Evolutionary conservation across 139 green algal genomes (phyloP).

Genomic region (Chlorella sp.): DNA sequence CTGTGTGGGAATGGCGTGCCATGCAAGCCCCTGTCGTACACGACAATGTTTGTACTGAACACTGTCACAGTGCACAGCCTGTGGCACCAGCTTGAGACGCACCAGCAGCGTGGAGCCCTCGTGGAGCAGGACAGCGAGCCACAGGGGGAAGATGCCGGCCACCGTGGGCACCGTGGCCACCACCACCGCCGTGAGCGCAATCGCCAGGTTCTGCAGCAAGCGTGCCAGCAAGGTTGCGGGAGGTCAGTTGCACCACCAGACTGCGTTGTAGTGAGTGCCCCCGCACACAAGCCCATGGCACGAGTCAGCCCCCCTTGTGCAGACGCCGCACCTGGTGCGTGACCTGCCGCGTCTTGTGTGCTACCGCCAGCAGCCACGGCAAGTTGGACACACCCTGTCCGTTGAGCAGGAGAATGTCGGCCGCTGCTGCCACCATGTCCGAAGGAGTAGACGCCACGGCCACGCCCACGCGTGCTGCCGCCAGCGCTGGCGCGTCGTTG

Average conservation of each 20-base stretch:
- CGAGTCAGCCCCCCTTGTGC: too few species aligned
- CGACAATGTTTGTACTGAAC: background rate
- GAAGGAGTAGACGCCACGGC: conserved; percentile 52
- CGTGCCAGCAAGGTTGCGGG: background rate
- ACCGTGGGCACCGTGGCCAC: conserved; percentile 65
- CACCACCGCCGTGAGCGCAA: conserved; percentile 68
- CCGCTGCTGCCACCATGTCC: conserved; percentile 66
- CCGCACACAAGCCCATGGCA: background rate
- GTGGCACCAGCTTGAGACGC: too few species aligned
- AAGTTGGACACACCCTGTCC: conserved; percentile 61
- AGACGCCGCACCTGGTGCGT: conserved; percentile 39
- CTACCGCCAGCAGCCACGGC: conserved; percentile 64
- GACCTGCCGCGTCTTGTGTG: conserved; percentile 40
- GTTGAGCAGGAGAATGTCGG: conserved; percentile 79
- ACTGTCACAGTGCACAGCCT: background rate
- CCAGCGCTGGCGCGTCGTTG: conserved; percentile 92
- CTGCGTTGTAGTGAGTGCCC: background rate
- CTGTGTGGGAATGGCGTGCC: too few species aligned
- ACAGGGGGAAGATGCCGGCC: conserved; percentile 79
- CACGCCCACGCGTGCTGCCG: conserved; percentile 71
- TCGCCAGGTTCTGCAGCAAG: conserved; percentile 63
- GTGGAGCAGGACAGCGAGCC: conserved; percentile 83
- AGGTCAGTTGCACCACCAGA: background rate
- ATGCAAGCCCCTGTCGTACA: too few species aligned
- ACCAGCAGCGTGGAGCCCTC: conserved; percentile 87